These are phyloP conservation scores for Populus nigra DNA, from an alignment of 345 rosid species.

Conservation along the genomic window DNA sequence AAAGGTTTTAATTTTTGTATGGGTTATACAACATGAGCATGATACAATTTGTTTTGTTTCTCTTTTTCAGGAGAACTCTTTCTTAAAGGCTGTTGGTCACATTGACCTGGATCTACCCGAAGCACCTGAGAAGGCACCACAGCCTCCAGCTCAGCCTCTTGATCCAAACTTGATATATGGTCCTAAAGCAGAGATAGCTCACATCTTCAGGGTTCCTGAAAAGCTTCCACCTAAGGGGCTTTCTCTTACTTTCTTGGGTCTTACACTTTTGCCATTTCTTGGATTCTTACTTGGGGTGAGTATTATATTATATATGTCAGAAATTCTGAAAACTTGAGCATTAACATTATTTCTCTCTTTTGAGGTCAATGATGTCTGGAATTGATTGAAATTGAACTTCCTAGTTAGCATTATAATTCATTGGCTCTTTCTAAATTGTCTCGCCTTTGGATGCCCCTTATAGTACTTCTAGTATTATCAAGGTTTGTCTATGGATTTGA, in stretches of 20 bases:
- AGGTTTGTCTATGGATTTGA: background rate
- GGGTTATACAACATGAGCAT: background rate
- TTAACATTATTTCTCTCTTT: background rate
- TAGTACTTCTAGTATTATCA: background rate
- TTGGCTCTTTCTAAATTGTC: background rate
- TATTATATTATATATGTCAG: slow-evolving; percentile 10
- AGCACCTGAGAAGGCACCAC: slow-evolving; percentile 88
- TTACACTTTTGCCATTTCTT: slow-evolving; percentile 63
- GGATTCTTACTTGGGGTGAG: slow-evolving; percentile 92
- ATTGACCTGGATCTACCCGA: slow-evolving; percentile 88
- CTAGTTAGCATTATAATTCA: background rate
- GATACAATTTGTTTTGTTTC: background rate
- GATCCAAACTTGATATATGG: slow-evolving; percentile 73
- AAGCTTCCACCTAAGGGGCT: slow-evolving; percentile 78
- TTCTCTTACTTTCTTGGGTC: slow-evolving; percentile 81
- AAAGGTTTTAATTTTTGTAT: background rate
- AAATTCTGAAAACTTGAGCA: background rate
- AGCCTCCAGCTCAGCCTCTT: slow-evolving; percentile 55
- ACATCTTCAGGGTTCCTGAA: slow-evolving; percentile 86
- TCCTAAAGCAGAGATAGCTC: slow-evolving; percentile 82
- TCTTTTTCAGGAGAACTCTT: slow-evolving; percentile 75
- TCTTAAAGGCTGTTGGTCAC: slow-evolving; percentile 61
- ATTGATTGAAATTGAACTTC: background rate
- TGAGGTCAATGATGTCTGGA: background rate
- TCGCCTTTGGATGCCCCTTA: background rate